Evolutionary conservation across 176 grass and related monocot species (phyloP).

Genomic region (Avena sativa): DNA sequence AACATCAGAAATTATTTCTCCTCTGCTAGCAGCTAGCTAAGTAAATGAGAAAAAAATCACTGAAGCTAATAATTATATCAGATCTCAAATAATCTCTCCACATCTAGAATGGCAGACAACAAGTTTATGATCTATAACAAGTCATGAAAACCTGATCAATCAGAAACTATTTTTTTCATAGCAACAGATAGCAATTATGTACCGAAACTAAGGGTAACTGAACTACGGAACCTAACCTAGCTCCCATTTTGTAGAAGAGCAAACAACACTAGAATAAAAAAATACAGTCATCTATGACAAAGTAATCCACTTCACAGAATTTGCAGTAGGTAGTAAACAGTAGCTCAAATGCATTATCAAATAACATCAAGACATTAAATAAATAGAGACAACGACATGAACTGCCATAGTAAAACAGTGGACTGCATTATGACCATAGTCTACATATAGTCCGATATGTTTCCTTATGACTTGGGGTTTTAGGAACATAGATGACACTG

Average conservation of each 20-base stretch:
- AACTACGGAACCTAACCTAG: neutral
- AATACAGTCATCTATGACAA: neutral
- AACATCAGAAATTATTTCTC: slow-evolving; percentile 20
- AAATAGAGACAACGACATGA: neutral
- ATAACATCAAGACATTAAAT: neutral
- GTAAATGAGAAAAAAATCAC: neutral
- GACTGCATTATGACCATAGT: neutral
- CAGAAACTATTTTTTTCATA: neutral
- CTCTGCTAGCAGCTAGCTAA: neutral
- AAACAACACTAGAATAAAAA: neutral
- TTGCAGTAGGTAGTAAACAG: neutral
- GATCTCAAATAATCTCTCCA: neutral
- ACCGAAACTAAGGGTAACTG: neutral
- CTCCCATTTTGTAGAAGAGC: neutral
- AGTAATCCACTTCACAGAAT: neutral
- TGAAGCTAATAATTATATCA: neutral
- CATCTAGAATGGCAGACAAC: neutral
- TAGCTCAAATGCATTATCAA: neutral
- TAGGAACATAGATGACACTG: slow-evolving; percentile 4
- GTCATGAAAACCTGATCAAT: neutral
- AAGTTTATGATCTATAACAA: neutral
- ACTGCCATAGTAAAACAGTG: neutral
- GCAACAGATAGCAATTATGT: slow-evolving; percentile 2
- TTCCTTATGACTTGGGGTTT: neutral
- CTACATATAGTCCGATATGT: neutral